phyloP scores from a whole-genome alignment of 257 asterid species.

The Thymus mandschuricus region DNA sequence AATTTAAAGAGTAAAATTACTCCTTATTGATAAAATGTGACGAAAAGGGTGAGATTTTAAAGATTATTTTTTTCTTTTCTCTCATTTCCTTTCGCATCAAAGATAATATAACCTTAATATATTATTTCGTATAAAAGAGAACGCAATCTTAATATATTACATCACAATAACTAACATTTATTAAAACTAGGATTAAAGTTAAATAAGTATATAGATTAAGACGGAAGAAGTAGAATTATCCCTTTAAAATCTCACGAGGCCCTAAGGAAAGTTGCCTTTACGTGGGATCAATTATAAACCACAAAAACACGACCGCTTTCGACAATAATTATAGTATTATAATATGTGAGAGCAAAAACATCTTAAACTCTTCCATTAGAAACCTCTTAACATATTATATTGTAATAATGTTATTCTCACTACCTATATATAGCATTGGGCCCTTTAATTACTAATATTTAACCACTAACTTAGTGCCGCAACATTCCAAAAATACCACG shows the following conservation, averaged over 20 bases:
- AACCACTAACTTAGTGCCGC: constrained; percentile 35
- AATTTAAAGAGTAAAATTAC: too few relatives aligned
- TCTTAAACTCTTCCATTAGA: constrained; percentile 29
- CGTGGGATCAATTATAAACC: neutral
- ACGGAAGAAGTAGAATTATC: too few relatives aligned
- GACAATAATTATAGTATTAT: constrained; percentile 31
- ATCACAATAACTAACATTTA: too few relatives aligned
- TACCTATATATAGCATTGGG: constrained; percentile 54
- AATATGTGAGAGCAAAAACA: constrained; percentile 13
- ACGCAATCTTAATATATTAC: too few relatives aligned
- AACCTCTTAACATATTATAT: constrained; percentile 35
- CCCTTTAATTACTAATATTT: constrained; percentile 32
- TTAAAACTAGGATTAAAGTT: too few relatives aligned
- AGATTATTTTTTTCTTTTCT: too few relatives aligned
- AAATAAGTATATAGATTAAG: too few relatives aligned
- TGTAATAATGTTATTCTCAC: constrained; percentile 50
- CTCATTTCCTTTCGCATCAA: too few relatives aligned
- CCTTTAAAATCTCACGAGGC: neutral
- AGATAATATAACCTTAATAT: too few relatives aligned
- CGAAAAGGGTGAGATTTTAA: too few relatives aligned
- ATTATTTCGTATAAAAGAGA: too few relatives aligned
- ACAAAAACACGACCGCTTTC: neutral
- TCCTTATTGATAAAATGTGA: too few relatives aligned
- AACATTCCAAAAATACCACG: constrained; percentile 33
- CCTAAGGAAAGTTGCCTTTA: neutral